Conservation (phyloP, 1,284 basidiomycete genomes). For the Ustilago xerochloae region DNA sequence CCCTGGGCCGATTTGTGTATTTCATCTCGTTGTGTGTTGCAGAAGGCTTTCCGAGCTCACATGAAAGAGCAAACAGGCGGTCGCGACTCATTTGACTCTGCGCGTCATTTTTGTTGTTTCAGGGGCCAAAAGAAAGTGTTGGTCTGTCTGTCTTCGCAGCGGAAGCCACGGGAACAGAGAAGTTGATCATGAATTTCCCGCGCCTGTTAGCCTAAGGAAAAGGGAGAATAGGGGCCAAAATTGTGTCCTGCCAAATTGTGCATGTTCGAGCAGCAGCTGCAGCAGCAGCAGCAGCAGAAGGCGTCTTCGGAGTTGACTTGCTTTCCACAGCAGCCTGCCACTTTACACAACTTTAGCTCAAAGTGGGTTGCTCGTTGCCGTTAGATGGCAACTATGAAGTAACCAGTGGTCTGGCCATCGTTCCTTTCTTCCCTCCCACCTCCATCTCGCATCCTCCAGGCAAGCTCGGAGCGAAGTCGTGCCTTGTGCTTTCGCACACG, state of each 20-base stretch:
- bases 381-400: neutral
- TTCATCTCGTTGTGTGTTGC: neutral
- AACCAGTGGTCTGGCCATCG: neutral
- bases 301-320: constrained; percentile 17
- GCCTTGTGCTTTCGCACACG: constrained; percentile 7
- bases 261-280: neutral
- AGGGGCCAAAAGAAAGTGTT: neutral
- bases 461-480: neutral
- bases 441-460: neutral
- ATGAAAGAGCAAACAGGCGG: neutral
- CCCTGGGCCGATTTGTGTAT: no score
- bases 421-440: neutral
- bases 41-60: no score
- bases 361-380: neutral
- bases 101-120: neutral
- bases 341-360: no score
- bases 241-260: constrained; percentile 36
- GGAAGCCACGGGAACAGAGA: no score
- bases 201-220: neutral
- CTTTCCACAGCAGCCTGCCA: constrained; percentile 6
- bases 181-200: neutral
- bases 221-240: constrained; percentile 3
- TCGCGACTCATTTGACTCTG: neutral
- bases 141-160: no score
- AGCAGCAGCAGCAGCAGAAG: no score